phyloP scores from a whole-genome alignment of 2,329 filamentous ascomycete species.

The Chrysoporthe austroafricana region DNA sequence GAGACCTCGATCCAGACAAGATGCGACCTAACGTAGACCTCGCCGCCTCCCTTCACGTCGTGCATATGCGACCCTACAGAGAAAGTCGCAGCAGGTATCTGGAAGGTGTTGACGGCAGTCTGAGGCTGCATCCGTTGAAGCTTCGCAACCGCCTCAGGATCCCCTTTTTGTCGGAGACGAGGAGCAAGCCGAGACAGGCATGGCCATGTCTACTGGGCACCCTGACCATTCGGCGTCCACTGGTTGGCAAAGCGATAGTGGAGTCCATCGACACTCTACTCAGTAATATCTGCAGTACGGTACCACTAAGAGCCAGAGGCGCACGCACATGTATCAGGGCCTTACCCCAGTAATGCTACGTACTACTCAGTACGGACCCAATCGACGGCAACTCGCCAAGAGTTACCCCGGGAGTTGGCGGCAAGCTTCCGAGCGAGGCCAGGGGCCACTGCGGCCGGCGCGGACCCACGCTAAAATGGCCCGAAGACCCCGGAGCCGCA shows the following conservation, averaged over 20 bases:
- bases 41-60: no score
- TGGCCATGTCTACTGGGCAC: background rate
- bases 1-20: no score
- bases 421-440: slow-evolving; percentile 16
- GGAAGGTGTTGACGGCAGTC: no score
- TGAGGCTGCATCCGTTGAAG: no score
- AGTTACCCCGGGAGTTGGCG: background rate
- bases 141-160: background rate
- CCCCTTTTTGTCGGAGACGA: slow-evolving; percentile 1
- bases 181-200: background rate
- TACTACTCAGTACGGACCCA: background rate
- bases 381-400: slow-evolving; percentile 7
- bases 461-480: slow-evolving; percentile 22
- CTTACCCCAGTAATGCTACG: no score
- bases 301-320: no score
- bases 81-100: no score
- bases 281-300: no score
- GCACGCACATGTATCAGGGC: no score
- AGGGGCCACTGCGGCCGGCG: slow-evolving; percentile 12
- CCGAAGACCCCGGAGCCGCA: slow-evolving; percentile 22
- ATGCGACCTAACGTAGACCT: no score
- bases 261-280: background rate
- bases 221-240: background rate
- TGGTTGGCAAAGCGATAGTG: background rate
- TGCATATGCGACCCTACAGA: no score